Evolutionary conservation across 2,329 filamentous ascomycete genomes (phyloP).

Genomic region (Trichophyton rubrum): DNA sequence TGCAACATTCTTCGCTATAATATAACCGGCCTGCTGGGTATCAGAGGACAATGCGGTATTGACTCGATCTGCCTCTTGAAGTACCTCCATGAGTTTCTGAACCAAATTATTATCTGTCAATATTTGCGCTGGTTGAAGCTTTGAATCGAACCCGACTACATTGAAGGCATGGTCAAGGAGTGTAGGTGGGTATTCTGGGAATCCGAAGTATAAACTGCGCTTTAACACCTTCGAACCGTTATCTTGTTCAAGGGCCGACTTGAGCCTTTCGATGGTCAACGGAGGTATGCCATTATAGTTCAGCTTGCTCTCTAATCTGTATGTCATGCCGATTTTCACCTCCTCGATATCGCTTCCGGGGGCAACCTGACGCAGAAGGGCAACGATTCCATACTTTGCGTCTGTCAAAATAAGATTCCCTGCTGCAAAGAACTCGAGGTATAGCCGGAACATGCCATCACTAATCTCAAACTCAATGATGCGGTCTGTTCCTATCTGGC

Average conservation of each 20-base stretch:
- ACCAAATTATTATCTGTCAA: slow-evolving; percentile 53
- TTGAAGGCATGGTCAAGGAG: slow-evolving; percentile 76
- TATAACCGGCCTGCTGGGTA: slow-evolving; percentile 64
- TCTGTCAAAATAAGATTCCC: slow-evolving; percentile 94
- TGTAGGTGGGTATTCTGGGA: slow-evolving; percentile 78
- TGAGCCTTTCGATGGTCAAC: slow-evolving; percentile 61
- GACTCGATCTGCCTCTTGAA: slow-evolving; percentile 58
- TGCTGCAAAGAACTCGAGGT: slow-evolving; percentile 89
- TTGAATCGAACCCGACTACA: slow-evolving; percentile 55
- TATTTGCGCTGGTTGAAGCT: slow-evolving; percentile 54
- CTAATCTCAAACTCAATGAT: slow-evolving; percentile 88
- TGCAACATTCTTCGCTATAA: slow-evolving; percentile 56
- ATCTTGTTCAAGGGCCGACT: slow-evolving; percentile 51
- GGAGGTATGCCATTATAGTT: slow-evolving; percentile 66
- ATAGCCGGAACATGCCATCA: slow-evolving; percentile 76
- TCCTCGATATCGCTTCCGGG: slow-evolving; percentile 77
- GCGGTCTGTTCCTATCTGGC: slow-evolving; percentile 82
- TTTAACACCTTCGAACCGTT: slow-evolving; percentile 65
- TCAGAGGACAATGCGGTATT: slow-evolving; percentile 56
- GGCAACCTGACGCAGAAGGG: slow-evolving; percentile 64
- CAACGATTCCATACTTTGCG: slow-evolving; percentile 65
- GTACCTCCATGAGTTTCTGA: slow-evolving; percentile 52
- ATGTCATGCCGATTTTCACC: slow-evolving; percentile 62
- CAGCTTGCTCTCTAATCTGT: slow-evolving; percentile 69
- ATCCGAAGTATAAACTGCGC: slow-evolving; percentile 67